Base-by-base conservation (phyloP, 352 stramenopile species). In the Phytophthora multivora region DNA sequence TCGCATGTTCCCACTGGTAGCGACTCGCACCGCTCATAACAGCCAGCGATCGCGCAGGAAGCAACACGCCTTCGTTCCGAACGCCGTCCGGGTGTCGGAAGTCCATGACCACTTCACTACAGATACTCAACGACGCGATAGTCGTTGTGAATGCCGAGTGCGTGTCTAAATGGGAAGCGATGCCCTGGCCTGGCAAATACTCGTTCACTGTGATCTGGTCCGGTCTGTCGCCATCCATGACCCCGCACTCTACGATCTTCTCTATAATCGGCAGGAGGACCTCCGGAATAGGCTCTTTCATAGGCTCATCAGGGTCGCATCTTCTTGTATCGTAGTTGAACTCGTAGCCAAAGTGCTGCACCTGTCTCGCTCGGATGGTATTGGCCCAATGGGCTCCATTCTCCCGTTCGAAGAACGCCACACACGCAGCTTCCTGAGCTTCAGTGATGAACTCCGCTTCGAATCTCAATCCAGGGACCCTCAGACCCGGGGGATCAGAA, bases 121-220 rank as follows among this genome's bases (percentile, higher is more conserved):
- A 86, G 5, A 96, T 69, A 36, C 83, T 95, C 42, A 97, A 66
- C 30, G 86, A 91, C 28, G 78, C 81, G 58, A 97, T 95, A 11
- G 81, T 87, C 7, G 77, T 81, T 9, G 77, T 90, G 57, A 97
- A 97, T 5, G 88, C 89, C 25, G 83, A 93, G 62, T 97, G 89
- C 5, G 89, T 96, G 63, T 97, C 91, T 23, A 95, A 75, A 54
- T 97, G 90, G 23, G 83, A 83, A 7, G 89, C 79, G 54, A 97
- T 97, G 31, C 89, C 90, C 59, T 97, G 87, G 15, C 90, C 90
- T 0, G 88, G 89, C 35, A 89, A 47, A 74, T 97, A 97, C 55
- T 97, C 90, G 63, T 97, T 97, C 45, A 91, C 78, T 1, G 86
- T 95, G 63, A 95, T 89, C 65, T 95, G 86, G 43, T 95, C 77